A percentile compares a stretch with the other conserved stretches of the same genome.
Conservation (phyloP, 495 filamentous ascomycete genomes). For the Copromyces sp. region DNA sequence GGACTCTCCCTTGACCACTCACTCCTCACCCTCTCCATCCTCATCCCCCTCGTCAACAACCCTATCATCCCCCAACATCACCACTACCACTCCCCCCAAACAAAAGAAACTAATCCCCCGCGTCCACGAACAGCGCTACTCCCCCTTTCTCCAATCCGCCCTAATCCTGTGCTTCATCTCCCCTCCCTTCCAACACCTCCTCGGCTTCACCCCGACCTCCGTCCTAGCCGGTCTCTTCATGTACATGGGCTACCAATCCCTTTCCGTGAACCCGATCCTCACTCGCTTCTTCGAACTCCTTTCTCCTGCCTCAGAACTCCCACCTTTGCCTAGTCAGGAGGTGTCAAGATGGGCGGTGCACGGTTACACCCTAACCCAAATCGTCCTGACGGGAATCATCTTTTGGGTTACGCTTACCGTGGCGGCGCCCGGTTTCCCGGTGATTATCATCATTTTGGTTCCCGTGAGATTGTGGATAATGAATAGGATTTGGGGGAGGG, state of each 20-base stretch:
- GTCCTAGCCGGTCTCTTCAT: constrained; percentile 61
- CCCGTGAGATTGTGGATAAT: constrained; percentile 53
- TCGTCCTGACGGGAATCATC: constrained; percentile 48
- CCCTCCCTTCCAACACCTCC: constrained; percentile 58
- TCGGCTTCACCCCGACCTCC: constrained; percentile 58
- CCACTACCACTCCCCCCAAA: neutral
- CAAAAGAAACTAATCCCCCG: constrained; percentile 22
- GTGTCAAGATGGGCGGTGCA: constrained; percentile 43
- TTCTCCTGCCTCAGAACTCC: constrained; percentile 54
- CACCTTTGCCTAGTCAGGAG: constrained; percentile 34
- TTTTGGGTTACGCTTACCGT: constrained; percentile 57
- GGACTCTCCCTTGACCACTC: neutral
- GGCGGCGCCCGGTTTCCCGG: constrained; percentile 54
- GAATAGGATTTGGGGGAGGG: constrained; percentile 52
- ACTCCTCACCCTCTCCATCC: neutral
- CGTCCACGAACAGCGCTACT: constrained; percentile 64
- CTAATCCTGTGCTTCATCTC: constrained; percentile 52
- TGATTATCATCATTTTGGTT: constrained; percentile 57
- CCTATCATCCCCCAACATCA: neutral
- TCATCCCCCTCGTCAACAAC: neutral
- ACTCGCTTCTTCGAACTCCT: constrained; percentile 53
- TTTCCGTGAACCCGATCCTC: constrained; percentile 59
- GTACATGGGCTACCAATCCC: constrained; percentile 65
- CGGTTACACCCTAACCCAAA: constrained; percentile 52
- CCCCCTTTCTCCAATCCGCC: constrained; percentile 50